These are phyloP conservation scores for Sclerotinia subarctica DNA, from an alignment of 2,329 filamentous ascomycete genomes.

Conservation along the genomic window DNA sequence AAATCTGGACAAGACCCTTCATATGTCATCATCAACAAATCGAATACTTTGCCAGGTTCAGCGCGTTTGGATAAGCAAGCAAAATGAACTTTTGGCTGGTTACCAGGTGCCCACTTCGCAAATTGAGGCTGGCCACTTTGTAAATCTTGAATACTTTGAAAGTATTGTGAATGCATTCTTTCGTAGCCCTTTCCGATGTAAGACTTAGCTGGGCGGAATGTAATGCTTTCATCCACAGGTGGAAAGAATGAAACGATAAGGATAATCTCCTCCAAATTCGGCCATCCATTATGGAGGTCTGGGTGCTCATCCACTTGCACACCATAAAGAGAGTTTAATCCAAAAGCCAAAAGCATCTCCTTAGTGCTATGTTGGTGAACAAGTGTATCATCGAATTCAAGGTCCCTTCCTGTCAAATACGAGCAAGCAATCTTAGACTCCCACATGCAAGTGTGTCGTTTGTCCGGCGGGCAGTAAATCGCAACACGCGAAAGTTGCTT, in stretches of 20 bases:
- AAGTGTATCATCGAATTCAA: background rate
- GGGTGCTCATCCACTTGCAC: background rate
- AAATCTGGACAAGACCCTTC: too few species aligned
- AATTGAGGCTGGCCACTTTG: background rate
- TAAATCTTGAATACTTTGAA: background rate
- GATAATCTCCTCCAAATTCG: background rate
- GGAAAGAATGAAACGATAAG: background rate
- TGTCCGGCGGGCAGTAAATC: background rate
- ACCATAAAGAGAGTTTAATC: background rate
- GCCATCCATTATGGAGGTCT: background rate
- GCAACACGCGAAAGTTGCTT: background rate
- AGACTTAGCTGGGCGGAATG: background rate
- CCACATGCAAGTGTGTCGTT: background rate
- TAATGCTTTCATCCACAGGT: background rate
- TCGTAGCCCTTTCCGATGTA: background rate
- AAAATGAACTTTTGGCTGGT: background rate
- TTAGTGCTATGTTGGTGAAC: background rate
- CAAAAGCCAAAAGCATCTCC: background rate
- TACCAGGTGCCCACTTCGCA: background rate
- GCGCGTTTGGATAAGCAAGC: background rate
- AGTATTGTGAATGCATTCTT: background rate
- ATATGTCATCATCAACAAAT: background rate
- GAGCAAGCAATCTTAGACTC: background rate
- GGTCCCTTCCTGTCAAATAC: background rate
- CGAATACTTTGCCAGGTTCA: background rate